phyloP scores from a whole-genome alignment of 805 yeast genomes.

The Wickerhamia fluorescens region DNA sequence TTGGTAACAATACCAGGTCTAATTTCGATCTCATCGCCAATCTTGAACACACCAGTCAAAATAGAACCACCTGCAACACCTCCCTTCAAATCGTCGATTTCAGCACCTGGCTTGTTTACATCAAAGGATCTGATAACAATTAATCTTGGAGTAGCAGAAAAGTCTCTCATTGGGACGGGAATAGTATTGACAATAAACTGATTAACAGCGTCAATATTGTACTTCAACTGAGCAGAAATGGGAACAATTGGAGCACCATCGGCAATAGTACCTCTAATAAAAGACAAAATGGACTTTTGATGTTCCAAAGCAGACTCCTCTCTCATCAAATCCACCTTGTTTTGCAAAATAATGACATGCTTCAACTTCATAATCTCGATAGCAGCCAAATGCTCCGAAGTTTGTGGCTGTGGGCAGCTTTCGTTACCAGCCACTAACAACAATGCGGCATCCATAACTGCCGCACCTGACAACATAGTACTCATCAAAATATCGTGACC shows the following conservation, averaged over 20 bases:
- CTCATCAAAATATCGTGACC: slow-evolving; percentile 99
- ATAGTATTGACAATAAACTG: slow-evolving; percentile 91
- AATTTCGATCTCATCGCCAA: slow-evolving; percentile 97
- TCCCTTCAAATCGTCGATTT: slow-evolving; percentile 93
- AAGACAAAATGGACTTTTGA: slow-evolving; percentile 83
- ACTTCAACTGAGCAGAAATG: slow-evolving; percentile 96
- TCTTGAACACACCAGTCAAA: slow-evolving; percentile 90
- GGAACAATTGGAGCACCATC: slow-evolving; percentile 99
- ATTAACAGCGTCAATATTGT: slow-evolving; percentile 97
- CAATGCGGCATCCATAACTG: slow-evolving; percentile 99
- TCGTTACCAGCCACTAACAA: slow-evolving; percentile 96
- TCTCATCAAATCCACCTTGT: slow-evolving; percentile 97
- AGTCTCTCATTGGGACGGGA: slow-evolving; percentile 96
- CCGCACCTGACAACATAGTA: slow-evolving; percentile 99
- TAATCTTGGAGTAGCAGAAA: slow-evolving; percentile 85
- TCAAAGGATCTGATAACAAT: slow-evolving; percentile 98
- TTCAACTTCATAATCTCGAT: slow-evolving; percentile 98
- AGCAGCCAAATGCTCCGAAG: slow-evolving; percentile 98
- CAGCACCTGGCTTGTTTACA: slow-evolving; percentile 98
- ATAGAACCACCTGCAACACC: slow-evolving; percentile 99
- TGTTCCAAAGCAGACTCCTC: slow-evolving; percentile 96
- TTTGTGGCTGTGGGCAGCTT: slow-evolving; percentile 99
- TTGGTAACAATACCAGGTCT: slow-evolving; percentile 99
- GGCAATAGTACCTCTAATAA: slow-evolving; percentile 96
- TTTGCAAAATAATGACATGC: slow-evolving; percentile 93